Conservation (phyloP, 352 stramenopile genomes). For the Globisporangium paddicum region DNA sequence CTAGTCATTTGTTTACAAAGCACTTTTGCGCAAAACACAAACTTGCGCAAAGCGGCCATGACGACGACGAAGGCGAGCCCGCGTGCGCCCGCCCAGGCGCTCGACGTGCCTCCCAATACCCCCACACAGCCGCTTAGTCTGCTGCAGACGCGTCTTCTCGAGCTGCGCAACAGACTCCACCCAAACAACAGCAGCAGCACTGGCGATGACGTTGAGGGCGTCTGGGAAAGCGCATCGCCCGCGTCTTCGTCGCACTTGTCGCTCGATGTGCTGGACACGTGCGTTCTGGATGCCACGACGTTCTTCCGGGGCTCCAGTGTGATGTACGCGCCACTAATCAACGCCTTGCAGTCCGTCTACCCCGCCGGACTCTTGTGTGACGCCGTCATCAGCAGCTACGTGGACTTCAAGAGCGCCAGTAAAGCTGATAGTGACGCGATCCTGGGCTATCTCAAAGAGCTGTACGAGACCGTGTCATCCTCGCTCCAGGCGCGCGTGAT, state of each 20-base stretch:
- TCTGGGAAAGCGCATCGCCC: conserved; percentile 1
- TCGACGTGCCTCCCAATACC: neutral
- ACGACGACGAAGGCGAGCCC: neutral
- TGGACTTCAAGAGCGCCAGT: neutral
- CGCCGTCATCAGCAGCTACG: conserved; percentile 6
- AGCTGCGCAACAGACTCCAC: neutral
- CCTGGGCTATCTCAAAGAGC: conserved; percentile 7
- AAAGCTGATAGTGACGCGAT: conserved; percentile 1
- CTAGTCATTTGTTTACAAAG: too few relatives aligned
- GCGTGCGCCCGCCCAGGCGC: neutral
- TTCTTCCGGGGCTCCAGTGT: conserved; percentile 24
- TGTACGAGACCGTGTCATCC: conserved; percentile 4
- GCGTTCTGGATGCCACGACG: conserved; percentile 24
- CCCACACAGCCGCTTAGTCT: neutral
- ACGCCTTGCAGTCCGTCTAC: conserved; percentile 25
- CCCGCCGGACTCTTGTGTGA: conserved; percentile 22
- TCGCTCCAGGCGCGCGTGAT: conserved; percentile 1
- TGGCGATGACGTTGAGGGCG: neutral
- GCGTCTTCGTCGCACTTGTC: neutral
- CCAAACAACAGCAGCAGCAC: neutral
- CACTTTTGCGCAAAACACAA: too few relatives aligned
- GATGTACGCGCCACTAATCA: conserved; percentile 16
- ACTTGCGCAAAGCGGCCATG: neutral
- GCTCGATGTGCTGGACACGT: conserved; percentile 14
- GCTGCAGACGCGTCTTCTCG: neutral